Evolutionary conservation across 371 early-diverging fungal genomes (phyloP), one percentile per base, ranked within the genome.

Genomic region (Umbelopsis sp.): DNA sequence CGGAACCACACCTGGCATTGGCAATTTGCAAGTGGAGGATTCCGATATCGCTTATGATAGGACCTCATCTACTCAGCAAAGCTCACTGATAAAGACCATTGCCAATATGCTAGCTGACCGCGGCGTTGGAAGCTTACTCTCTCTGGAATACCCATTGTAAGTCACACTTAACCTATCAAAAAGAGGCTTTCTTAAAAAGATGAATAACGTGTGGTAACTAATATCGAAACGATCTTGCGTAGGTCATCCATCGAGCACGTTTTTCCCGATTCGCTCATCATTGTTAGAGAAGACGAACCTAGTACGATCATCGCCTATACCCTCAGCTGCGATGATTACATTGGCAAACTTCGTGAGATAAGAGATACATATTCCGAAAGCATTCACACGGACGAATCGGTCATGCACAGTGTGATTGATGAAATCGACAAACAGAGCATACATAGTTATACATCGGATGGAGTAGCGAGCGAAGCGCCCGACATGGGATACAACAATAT

Each of bases 211-310:
- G 12, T 41, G 41, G 12, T 41, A 41, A 10, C 41, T 41, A 41
- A 41, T 12, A 10, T 41, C 41, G 1, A 41, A 29, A 29, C 12
- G 10, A 11, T 8, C 51, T 2, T 65, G 44, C 25, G 24, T 75
- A 87, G 87, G 69, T 80, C 83, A 44, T 87, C 92, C 0, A 90
- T 89, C 4, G 95, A 95, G 57, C 97, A 97, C 70, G 82, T 97
- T 1, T 89, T 96, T 70, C 83, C 88, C 0, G 94, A 92, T 50
- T 96, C 95, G 0, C 81, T 83, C 18, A 88, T 97, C 46, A 87
- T 97, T 35, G 90, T 97, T 1, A 85, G 96, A 44, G 97, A 97
- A 76, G 92, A 94, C 50, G 97, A 98, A 72, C 97, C 96, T 4
- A 93, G 93, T 70, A 96, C 97, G 0, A 94, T 98, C 63, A 91